phyloP scores from a whole-genome alignment of 768 basidiomycete genomes.

The Lactarius akahatsu region DNA sequence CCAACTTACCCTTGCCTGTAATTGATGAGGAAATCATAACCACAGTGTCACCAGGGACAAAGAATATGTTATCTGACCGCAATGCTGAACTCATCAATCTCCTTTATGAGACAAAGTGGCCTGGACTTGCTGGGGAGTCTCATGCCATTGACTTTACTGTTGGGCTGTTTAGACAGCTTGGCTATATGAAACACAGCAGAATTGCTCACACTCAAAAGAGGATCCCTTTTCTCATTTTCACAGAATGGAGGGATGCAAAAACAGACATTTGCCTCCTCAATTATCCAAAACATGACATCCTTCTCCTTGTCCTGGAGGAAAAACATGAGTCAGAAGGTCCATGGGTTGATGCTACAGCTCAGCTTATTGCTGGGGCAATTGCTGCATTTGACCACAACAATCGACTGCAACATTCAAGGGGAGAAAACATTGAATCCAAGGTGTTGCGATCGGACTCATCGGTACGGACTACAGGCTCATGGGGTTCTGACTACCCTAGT shows the following conservation, averaged over 20 bases:
- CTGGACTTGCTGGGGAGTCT: background rate
- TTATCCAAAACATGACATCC: conserved; percentile 4
- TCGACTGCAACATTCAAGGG: background rate
- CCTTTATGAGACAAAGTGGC: conserved; percentile 4
- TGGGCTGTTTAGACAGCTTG: background rate
- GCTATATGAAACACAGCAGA: background rate
- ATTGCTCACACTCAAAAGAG: background rate
- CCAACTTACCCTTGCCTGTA: background rate
- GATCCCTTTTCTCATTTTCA: background rate
- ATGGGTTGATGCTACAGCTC: background rate
- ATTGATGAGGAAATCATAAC: conserved; percentile 1
- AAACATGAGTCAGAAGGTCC: background rate
- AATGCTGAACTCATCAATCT: background rate
- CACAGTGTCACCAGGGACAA: background rate
- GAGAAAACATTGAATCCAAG: background rate
- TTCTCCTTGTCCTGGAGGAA: conserved; percentile 21
- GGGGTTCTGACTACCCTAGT: no score
- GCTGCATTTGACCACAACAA: background rate
- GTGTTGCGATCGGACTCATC: no score
- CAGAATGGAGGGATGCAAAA: conserved; percentile 1
- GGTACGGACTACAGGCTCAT: no score
- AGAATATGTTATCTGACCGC: background rate
- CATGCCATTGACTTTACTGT: conserved; percentile 16
- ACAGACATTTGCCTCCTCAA: conserved; percentile 11
- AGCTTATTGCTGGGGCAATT: background rate